phyloP scores from a whole-genome alignment of 192 early-diverging fungal genomes.

The Mortierella claussenii region DNA sequence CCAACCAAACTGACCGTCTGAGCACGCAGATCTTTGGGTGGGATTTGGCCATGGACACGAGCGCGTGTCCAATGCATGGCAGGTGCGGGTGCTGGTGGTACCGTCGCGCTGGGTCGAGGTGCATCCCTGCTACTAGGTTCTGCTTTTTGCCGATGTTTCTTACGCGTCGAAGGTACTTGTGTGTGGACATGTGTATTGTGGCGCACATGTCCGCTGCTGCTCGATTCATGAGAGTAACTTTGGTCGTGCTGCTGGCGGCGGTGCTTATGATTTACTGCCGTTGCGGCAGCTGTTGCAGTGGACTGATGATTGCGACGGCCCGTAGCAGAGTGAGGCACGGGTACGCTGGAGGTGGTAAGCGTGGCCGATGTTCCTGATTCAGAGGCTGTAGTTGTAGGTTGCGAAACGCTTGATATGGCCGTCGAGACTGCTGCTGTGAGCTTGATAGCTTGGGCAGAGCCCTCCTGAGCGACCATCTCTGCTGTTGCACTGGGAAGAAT shows the following conservation, averaged over 20 bases:
- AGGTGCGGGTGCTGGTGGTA: slow-evolving; percentile 72
- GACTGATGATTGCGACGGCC: background rate
- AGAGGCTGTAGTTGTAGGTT: slow-evolving; percentile 6
- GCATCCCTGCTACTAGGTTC: background rate
- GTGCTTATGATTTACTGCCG: slow-evolving; percentile 1
- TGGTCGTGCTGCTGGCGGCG: background rate
- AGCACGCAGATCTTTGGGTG: slow-evolving; percentile 75
- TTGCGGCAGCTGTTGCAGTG: background rate
- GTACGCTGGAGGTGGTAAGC: background rate
- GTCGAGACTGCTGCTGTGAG: slow-evolving; percentile 4
- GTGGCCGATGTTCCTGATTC: background rate
- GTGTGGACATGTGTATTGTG: background rate
- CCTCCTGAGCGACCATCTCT: slow-evolving; percentile 4
- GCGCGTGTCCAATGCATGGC: slow-evolving; percentile 85
- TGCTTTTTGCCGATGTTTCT: slow-evolving; percentile 13
- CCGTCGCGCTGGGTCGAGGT: slow-evolving; percentile 38
- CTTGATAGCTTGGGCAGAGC: slow-evolving; percentile 2
- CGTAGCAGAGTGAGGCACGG: background rate
- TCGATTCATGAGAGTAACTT: background rate
- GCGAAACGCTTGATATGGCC: background rate
- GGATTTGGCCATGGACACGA: slow-evolving; percentile 67
- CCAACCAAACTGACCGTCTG: slow-evolving; percentile 83
- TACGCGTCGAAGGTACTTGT: slow-evolving; percentile 6
- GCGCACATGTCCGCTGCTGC: background rate
- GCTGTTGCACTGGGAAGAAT: background rate